A percentile compares a stretch with the other conserved stretches of the same genome.
Conservation (phyloP, 2,329 filamentous ascomycete genomes). For the Colletotrichum tofieldiae region DNA sequence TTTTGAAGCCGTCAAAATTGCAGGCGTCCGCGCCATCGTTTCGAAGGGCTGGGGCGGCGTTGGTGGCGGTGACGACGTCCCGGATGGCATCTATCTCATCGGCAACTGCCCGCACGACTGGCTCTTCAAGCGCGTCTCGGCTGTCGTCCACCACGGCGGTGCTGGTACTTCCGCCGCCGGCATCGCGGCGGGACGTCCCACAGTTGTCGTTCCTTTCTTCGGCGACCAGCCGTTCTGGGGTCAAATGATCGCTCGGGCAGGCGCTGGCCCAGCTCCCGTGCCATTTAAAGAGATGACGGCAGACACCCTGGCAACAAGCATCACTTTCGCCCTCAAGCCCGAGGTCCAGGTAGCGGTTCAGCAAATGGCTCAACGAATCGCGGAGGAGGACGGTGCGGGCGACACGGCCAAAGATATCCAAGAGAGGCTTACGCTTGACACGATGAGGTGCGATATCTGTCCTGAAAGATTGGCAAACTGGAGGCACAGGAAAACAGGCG, state of each 20-base stretch:
- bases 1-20: slow-evolving; percentile 70
- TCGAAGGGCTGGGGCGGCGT: slow-evolving; percentile 77
- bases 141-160: slow-evolving; percentile 76
- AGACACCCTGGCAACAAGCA: slow-evolving; percentile 69
- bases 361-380: slow-evolving; percentile 67
- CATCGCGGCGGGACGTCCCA: slow-evolving; percentile 71
- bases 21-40: slow-evolving; percentile 73
- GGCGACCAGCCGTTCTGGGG: slow-evolving; percentile 80
- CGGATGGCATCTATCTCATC: slow-evolving; percentile 71
- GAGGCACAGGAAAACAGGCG: slow-evolving; percentile 71
- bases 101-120: slow-evolving; percentile 79
- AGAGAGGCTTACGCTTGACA: slow-evolving; percentile 66
- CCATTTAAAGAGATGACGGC: slow-evolving; percentile 71
- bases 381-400: slow-evolving; percentile 68
- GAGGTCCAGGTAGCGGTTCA: slow-evolving; percentile 57
- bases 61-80: slow-evolving; percentile 65
- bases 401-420: slow-evolving; percentile 69
- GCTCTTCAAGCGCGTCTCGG: slow-evolving; percentile 72
- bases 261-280: slow-evolving; percentile 72
- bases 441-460: slow-evolving; percentile 71
- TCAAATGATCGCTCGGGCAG: slow-evolving; percentile 72
- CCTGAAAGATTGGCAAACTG: slow-evolving; percentile 74
- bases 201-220: slow-evolving; percentile 78
- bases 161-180: slow-evolving; percentile 77
- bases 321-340: slow-evolving; percentile 66